phyloP scores from a whole-genome alignment of 1,139 yeast species.

The Protomyces gravidus region DNA sequence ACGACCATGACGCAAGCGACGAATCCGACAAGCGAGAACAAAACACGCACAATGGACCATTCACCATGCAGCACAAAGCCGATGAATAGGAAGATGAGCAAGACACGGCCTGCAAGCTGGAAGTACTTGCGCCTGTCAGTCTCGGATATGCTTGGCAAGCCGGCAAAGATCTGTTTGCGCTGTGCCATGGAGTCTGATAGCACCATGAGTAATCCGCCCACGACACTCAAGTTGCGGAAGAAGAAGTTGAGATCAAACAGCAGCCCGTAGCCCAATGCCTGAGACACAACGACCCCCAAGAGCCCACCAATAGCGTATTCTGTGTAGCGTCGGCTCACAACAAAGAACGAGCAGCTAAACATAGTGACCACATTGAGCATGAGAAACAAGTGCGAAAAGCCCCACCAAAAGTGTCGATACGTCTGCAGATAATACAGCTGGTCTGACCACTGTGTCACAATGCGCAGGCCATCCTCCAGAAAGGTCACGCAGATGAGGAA shows the following conservation, averaged over 20 bases:
- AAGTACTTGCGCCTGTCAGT: slow-evolving; percentile 81
- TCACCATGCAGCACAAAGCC: slow-evolving; percentile 78
- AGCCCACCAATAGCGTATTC: slow-evolving; percentile 69
- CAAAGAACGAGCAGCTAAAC: slow-evolving; percentile 67
- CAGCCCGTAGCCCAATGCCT: slow-evolving; percentile 86
- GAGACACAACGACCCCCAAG: slow-evolving; percentile 68
- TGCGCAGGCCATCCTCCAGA: slow-evolving; percentile 82
- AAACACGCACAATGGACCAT: slow-evolving; percentile 63
- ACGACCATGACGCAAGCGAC: slow-evolving; percentile 73
- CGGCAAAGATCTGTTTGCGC: slow-evolving; percentile 61
- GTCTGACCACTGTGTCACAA: slow-evolving; percentile 82
- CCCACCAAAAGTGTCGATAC: slow-evolving; percentile 73
- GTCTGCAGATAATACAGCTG: slow-evolving; percentile 81
- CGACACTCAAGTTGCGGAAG: slow-evolving; percentile 65
- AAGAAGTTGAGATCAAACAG: slow-evolving; percentile 71
- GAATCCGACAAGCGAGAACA: slow-evolving; percentile 68
- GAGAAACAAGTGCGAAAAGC: slow-evolving; percentile 70
- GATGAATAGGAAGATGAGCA: slow-evolving; percentile 77
- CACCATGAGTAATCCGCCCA: slow-evolving; percentile 88
- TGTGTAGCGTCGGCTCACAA: slow-evolving; percentile 67
- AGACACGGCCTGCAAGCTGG: slow-evolving; percentile 80
- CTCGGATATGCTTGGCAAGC: slow-evolving; percentile 73
- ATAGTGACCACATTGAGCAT: slow-evolving; percentile 61
- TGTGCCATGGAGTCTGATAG: slow-evolving; percentile 64
- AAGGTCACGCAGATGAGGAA: slow-evolving; percentile 91